Base-by-base conservation (phyloP, 257 asterid species). In the Striga asiatica region DNA sequence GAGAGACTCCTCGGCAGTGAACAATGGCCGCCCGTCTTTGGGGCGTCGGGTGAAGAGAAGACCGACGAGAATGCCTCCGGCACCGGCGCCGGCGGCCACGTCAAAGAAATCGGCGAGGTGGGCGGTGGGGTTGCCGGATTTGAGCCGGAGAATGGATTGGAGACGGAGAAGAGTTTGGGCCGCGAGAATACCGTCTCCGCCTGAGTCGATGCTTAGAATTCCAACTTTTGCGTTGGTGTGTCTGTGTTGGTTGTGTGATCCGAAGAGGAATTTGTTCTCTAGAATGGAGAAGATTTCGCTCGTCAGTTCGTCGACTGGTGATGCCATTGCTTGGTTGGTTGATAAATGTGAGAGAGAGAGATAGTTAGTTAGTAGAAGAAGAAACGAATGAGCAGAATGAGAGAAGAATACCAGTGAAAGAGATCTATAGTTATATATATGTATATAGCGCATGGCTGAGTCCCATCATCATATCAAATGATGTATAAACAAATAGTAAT, bases 191-290 rank as follows among this genome's bases (percentile, higher is more conserved):
- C 78, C 83, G 58, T 73, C 78, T 28, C 83, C 93, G 5, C 80
- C 79, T 10, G 78, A 82, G 52, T 88, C 96, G 27, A 88, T 80
- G 72, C 85, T 78, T 8, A 88, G 88, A 23, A 88, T 82, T 21
- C 93, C 62, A 0, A 84, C 81, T 63, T 72, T 81, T 0, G 85
- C 96, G 25, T 37, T 16, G 38, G 32, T 1, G 17, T 0, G 25
- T 7, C 3, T n/a, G 24, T 0, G 42, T 12, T 9, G 1, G 12
- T 29, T 17, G 11, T 54, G 59, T 60, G 48, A 61, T 8, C 95
- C 95, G 22, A 88, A 88, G 38, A 88, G 87, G 77, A 88, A 88
- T 10, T 88, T 88, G 75, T 80, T 88, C 45, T 88, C 97, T 0
- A 88, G 95, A 42, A 88, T 82, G 35, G 97, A 78, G 76, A 88